Base-by-base conservation (phyloP, 176 grass and related monocot species). In the Ensete ventricosum region DNA sequence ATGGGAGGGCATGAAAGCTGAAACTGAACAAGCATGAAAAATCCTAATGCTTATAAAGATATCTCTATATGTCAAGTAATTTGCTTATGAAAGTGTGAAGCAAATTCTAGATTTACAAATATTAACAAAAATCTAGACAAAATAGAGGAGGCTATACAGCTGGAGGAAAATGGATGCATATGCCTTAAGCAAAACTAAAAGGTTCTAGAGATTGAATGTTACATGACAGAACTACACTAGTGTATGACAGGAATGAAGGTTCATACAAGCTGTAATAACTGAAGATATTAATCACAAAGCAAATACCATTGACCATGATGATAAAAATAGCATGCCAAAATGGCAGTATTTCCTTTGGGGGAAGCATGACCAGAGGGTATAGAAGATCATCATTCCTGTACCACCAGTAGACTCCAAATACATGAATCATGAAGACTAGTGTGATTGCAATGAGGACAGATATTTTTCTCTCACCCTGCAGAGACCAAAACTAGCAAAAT, bases 281-380 rank as follows among this genome's bases (percentile, higher is more conserved):
- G 72, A 55, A 57, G 20, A 81, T 74, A 63, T 9, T 23, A 62
- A 53, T 21, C 50, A 73, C 73, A 73, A 65, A 88, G 54, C 60
- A 64, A n/a, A 83, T 98, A 98, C 96, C 96, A 73, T 99, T 99
- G 76, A 99, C 91, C 65, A 91, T 78, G 69, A 99, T 95, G 75
- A 95, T 82, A 77, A 99, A 99, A 80, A 95, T 84, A 24, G 88
- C 86, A 81, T 99, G 96, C 96, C 96, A 99, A 87, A 99, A 99
- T 81, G 88, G 96, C 75, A 91, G 96, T 81, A 95, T 94, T 82
- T 95, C 91, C 81, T 94, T 91, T 25, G 96, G 96, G 78, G 96
- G 86, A 69, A 99, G 73, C 86, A 91, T 87, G 76, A 91, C 53
- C 9, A 99, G 80, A 79, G 96, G 96, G 77, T 80, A 84, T 80